These are phyloP conservation scores for Ampelocalamus luodianensis DNA, from an alignment of 176 grass and related monocot genomes.

Conservation along the genomic window DNA sequence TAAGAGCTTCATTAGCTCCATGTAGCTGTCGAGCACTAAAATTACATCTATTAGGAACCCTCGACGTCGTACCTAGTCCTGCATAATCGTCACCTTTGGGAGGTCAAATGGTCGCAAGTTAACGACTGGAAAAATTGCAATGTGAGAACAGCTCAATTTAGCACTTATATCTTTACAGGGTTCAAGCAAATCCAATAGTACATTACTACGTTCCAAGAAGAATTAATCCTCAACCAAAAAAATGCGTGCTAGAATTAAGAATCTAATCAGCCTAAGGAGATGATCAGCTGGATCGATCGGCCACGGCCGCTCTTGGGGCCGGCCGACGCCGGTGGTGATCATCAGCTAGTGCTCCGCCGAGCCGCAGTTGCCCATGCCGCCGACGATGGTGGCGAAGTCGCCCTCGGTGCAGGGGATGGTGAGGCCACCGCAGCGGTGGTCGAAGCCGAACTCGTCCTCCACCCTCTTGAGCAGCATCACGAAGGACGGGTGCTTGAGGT, in stretches of 20 bases:
- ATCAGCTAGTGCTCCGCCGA: not conserved
- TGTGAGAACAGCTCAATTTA: not conserved
- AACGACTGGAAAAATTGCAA: no score
- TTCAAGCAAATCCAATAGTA: not conserved
- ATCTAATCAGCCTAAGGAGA: no score
- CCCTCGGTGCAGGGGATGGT: conserved; percentile 55
- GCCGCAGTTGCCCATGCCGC: not conserved
- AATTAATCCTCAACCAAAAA: not conserved
- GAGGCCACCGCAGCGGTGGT: conserved; percentile 57
- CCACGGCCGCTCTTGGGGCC: not conserved
- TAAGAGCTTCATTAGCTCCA: no score
- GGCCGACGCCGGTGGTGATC: not conserved
- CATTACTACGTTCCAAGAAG: not conserved
- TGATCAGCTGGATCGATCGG: not conserved
- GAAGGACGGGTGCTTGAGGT: conserved; percentile 60
- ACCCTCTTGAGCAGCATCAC: conserved; percentile 53
- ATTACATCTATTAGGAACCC: no score
- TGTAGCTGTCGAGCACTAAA: no score
- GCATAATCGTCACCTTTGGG: no score
- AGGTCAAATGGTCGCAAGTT: not conserved
- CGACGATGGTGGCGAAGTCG: conserved; percentile 45
- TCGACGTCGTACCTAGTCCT: no score
- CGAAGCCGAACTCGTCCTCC: conserved; percentile 69
- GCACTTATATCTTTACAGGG: not conserved
- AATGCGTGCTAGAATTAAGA: not conserved